Evolutionary conservation across 345 rosid species (phyloP), one percentile per base, ranked within the genome.

Genomic region (Excoecaria cochinchinensis): DNA sequence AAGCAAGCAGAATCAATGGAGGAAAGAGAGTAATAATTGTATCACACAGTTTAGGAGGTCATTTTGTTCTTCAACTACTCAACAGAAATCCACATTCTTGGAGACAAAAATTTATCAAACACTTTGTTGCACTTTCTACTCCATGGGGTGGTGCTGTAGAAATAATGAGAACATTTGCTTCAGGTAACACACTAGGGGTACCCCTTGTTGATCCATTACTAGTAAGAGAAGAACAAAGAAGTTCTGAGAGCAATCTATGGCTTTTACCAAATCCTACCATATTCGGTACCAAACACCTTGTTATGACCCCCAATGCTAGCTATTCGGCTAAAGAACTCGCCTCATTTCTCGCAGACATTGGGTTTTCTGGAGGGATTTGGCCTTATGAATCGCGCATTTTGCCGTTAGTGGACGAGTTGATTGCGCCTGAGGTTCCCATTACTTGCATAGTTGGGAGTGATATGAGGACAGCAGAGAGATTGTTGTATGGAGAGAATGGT

Each of bases 21-120:
- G 97, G 91, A n/a, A 90, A 89, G 71, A 91, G 91, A 2, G 97
- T 88, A 11, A 88, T 95, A 70, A 81, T 91, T 63, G 77, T 90
- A 42, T 88, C 97, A 22, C 99, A 91, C 69, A 95, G 97, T 83
- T 74, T 91, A n/a, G 99, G 99, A 48, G 97, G 95, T 12, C 90
- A 92, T 13, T 95, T 86, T 11, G 87, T 82, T 22, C 91, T 84
- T 50, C 89, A 90, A 21, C 86, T 95, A 52, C 94, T 91, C 67
- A 86, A 84, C 76, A 82, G 94, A 70, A 92, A 74, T 76, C 71
- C 94, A 0, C 68, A 62, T 48, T 76, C 94, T 6, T 95, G 99
- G 99, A 87, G 89, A 44, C 76, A 58, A 40, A 85, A 77, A 76
- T 88, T 79, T 67, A 74, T 92, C 83, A 91, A 88, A 79, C 97